Evolutionary conservation across 2,329 filamentous ascomycete species (phyloP), one percentile per base, ranked within the genome.

Genomic region (Diaporthe sp.): DNA sequence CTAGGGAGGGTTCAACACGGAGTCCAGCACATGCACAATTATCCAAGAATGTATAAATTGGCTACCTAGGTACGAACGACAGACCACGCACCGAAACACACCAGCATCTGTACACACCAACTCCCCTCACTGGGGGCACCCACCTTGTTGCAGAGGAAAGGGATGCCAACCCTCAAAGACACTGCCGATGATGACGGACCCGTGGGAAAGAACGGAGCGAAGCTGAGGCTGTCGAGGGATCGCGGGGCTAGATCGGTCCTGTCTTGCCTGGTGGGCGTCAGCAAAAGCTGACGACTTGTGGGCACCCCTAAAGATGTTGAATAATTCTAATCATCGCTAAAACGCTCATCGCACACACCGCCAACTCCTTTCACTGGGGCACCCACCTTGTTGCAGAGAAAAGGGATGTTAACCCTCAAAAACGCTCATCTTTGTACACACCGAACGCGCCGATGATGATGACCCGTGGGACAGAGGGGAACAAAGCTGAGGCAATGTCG

Each of bases 311-410:
- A 49, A 34, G 61, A 31, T 46, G 2, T 1, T 34, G 8, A 13
- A 13, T 31, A 65, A 0, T 46, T 65, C 0, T 65, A 65, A 65
- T 65, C 61, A 34, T n/a, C 39, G 61, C 61, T 65, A 4, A 13
- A 49, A 46, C 61, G 39, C 61, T 65, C 61, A 65, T 65, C 31
- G 2, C 28, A 13, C 25, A 62, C 7, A n/a, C 58, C 6, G 9
- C 3, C 1, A 19, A 31, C 28, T 31, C 19, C 44, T 12, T 44
- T 62, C 60, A 62, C 7, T 19, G 3, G 13, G 39, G 60, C 25
- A 62, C 60, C 60, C 60, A 62, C 60, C 60, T 62, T 62, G 60
- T 62, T 62, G 60, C 60, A 62, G 60, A 62, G 60, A 39, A 15
- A 46, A 46, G 25, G n/a, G 39, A 46, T 46, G 37, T 46, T 9